Conservation (phyloP, 805 yeast genomes). For the Yarrowia yakushimensis region DNA sequence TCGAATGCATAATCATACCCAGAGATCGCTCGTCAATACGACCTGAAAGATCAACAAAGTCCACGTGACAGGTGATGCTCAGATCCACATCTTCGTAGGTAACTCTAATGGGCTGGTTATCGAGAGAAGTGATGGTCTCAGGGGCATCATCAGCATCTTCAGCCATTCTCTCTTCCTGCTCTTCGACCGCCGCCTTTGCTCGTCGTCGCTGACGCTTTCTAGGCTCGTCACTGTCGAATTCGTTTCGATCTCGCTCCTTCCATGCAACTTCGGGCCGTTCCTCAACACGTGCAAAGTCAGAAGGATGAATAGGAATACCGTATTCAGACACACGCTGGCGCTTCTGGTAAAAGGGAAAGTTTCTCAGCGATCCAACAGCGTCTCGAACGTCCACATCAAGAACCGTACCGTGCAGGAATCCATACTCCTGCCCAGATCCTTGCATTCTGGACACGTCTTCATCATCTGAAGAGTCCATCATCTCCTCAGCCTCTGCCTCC, state of each 20-base stretch:
- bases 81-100: conserved; percentile 32
- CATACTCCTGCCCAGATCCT: conserved; percentile 30
- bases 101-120: conserved; percentile 16
- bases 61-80: conserved; percentile 62
- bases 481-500: conserved; percentile 36
- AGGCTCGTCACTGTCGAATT: conserved; percentile 12
- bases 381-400: conserved; percentile 45
- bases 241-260: conserved; percentile 11
- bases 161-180: background rate
- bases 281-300: conserved; percentile 57
- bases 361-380: conserved; percentile 27
- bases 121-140: background rate
- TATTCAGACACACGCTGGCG: conserved; percentile 76
- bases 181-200: background rate
- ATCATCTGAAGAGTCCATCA: conserved; percentile 32
- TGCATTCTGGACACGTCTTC: conserved; percentile 34
- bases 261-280: conserved; percentile 35
- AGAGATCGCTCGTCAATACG: conserved; percentile 80
- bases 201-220: conserved; percentile 12
- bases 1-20: conserved; percentile 66
- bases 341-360: conserved; percentile 64
- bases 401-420: conserved; percentile 4
- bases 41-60: conserved; percentile 79
- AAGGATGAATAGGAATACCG: conserved; percentile 69
- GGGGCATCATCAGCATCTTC: conserved; percentile 16